phyloP scores from a whole-genome alignment of 1,284 basidiomycete genomes.

The Stereum hirsutum region DNA sequence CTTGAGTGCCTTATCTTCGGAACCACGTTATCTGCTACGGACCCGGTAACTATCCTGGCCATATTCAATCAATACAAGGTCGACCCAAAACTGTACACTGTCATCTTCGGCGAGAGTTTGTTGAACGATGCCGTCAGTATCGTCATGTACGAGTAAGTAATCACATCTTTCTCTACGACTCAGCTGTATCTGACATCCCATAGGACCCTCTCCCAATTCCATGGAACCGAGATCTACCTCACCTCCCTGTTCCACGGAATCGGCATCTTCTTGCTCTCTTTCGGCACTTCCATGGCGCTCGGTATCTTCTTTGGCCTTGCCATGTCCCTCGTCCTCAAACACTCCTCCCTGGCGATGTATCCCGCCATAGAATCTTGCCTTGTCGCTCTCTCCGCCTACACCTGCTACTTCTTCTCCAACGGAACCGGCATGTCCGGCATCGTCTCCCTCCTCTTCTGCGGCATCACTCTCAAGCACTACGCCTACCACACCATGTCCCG shows the following conservation, averaged over 20 bases:
- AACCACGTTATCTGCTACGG: slow-evolving; percentile 94
- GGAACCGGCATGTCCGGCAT: slow-evolving; percentile 94
- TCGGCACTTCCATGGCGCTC: slow-evolving; percentile 89
- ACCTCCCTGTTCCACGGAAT: slow-evolving; percentile 91
- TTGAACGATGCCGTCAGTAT: slow-evolving; percentile 99
- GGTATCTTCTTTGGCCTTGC: slow-evolving; percentile 88
- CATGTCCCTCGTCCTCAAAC: slow-evolving; percentile 91
- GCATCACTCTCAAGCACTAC: slow-evolving; percentile 98
- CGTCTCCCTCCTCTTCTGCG: slow-evolving; percentile 96
- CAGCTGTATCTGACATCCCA: not conserved
- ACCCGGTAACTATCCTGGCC: slow-evolving; percentile 96
- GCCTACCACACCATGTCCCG: slow-evolving; percentile 99
- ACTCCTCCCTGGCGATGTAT: slow-evolving; percentile 82
- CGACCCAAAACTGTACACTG: slow-evolving; percentile 94
- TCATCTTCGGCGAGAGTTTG: slow-evolving; percentile 97
- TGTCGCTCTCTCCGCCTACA: slow-evolving; percentile 91
- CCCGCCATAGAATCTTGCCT: slow-evolving; percentile 93
- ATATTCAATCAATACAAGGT: slow-evolving; percentile 99
- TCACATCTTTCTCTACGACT: slow-evolving; percentile 2
- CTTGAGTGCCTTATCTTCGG: slow-evolving; percentile 96
- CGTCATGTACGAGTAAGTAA: slow-evolving; percentile 98
- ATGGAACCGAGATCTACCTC: slow-evolving; percentile 83
- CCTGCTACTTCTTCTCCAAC: slow-evolving; percentile 98
- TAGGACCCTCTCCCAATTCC: slow-evolving; percentile 89
- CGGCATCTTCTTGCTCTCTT: slow-evolving; percentile 94